Evolutionary conservation across 2,329 filamentous ascomycete species (phyloP), one percentile per base, ranked within the genome.

Genomic region (Ambrosiella beaveri): DNA sequence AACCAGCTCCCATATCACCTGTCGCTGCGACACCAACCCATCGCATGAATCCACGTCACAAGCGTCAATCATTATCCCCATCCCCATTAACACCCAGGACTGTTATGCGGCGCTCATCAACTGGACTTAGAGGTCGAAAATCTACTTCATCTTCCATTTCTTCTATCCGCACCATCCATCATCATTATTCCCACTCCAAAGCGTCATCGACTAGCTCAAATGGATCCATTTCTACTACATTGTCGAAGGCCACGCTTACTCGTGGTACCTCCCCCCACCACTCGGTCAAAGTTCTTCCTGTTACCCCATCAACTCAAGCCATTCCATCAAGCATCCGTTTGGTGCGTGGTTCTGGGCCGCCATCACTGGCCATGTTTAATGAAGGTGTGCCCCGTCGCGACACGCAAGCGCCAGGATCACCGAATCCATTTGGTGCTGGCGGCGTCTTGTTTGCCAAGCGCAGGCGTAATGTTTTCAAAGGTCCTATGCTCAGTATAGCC

Each of bases 131-230:
- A 36, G 91, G 93, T 41, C 82, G 93, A 61, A 97, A 97, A 68
- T 97, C 91, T 0, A 98, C 93, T 0, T 96, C 89, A 0, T 95
- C 89, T 0, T 97, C 90, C 0, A 83, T 98, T 13, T 96, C 89
- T 0, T 95, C 89, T 0, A 84, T 98, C 59, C 84, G 93, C 60
- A 94, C 86, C 50, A 88, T 97, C 66, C 89, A 91, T 65, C 87
- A 90, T 63, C 82, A 85, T 57, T 86, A 93, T 67, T 84, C 85
- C 1, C 91, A 96, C 68, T 95, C 89, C 19, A 97, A 97, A 70
- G 89, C 93, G 0, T 95, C 88, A 0, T 96, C 89, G 0, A 93
- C 89, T 0, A 95, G 89, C 49, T 95, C 86, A 4, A 85, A 84
- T 61, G 84, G 82, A 19, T 84, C 85, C 0, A 82, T 85, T 3